A percentile compares a stretch with the other conserved stretches of the same genome.
Evolutionary conservation across 208 protist species (phyloP).

Genomic region (Phytomonas francai): DNA sequence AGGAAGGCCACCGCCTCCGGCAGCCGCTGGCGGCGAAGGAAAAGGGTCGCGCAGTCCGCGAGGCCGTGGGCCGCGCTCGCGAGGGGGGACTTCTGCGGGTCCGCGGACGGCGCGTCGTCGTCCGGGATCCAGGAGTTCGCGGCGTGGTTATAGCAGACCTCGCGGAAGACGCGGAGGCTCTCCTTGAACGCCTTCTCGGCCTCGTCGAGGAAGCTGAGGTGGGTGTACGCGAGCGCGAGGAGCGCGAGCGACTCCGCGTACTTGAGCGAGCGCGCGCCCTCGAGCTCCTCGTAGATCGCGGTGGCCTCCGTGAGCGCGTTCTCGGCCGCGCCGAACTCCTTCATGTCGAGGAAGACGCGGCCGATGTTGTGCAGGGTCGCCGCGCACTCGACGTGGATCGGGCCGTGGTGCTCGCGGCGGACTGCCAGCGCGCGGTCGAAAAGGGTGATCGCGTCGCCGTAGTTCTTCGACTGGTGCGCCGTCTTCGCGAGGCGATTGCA

Average conservation of each 20-base stretch:
- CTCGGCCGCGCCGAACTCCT: slow-evolving; percentile 79
- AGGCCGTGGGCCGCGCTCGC: slow-evolving; percentile 76
- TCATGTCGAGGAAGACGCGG: slow-evolving; percentile 87
- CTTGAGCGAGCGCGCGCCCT: slow-evolving; percentile 59
- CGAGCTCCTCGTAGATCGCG: slow-evolving; percentile 80
- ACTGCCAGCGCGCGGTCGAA: slow-evolving; percentile 77
- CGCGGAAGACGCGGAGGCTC: slow-evolving; percentile 75
- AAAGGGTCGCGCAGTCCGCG: slow-evolving; percentile 78
- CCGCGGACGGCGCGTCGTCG: slow-evolving; percentile 23
- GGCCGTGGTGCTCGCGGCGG: slow-evolving; percentile 78
- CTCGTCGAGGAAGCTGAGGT: slow-evolving; percentile 83
- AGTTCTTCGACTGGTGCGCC: slow-evolving; percentile 83
- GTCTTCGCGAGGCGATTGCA: slow-evolving; percentile 75
- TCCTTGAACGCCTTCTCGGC: slow-evolving; percentile 88
- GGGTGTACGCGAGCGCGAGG: slow-evolving; percentile 75
- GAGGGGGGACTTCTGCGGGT: slow-evolving; percentile 78
- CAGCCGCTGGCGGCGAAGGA: slow-evolving; percentile 58
- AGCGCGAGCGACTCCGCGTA: slow-evolving; percentile 81
- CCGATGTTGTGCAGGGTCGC: slow-evolving; percentile 83
- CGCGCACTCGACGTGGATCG: slow-evolving; percentile 76
- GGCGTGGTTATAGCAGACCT: slow-evolving; percentile 75
- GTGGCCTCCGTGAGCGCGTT: slow-evolving; percentile 85
- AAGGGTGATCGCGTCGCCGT: slow-evolving; percentile 80
- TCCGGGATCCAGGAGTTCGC: slow-evolving; percentile 74
- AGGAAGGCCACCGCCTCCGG: slow-evolving; percentile 73